Conservation (phyloP, 176 grass and related monocot genomes). For the Triticum timopheevii region DNA sequence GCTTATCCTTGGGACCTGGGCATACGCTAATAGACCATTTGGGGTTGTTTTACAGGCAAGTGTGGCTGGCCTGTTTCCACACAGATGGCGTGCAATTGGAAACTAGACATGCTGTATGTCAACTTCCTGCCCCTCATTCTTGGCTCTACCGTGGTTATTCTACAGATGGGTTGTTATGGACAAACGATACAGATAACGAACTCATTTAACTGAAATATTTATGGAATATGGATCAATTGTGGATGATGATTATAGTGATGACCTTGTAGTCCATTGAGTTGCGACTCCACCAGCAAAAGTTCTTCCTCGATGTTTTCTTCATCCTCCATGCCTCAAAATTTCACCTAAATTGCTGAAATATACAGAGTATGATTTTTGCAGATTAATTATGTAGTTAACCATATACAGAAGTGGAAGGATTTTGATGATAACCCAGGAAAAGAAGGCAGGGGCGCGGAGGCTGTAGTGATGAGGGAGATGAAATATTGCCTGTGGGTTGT, state of each 20-base stretch:
- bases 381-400: neutral
- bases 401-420: neutral
- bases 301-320: conserved; percentile 53
- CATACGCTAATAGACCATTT: neutral
- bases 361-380: neutral
- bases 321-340: conserved; percentile 32
- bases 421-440: neutral
- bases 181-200: neutral
- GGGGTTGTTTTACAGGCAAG: neutral
- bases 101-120: conserved; percentile 6
- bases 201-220: neutral
- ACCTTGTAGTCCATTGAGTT: conserved; percentile 90
- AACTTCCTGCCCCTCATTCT: neutral
- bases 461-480: neutral
- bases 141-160: neutral
- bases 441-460: neutral
- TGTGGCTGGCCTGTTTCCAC: neutral
- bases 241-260: neutral
- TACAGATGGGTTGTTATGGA: neutral
- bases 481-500: neutral
- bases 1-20: neutral
- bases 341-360: neutral
- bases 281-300: conserved; percentile 60
- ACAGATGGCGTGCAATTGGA: neutral
- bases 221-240: neutral